Evolutionary conservation across 352 stramenopile genomes (phyloP).

Genomic region (Aphanomyces invadans): DNA sequence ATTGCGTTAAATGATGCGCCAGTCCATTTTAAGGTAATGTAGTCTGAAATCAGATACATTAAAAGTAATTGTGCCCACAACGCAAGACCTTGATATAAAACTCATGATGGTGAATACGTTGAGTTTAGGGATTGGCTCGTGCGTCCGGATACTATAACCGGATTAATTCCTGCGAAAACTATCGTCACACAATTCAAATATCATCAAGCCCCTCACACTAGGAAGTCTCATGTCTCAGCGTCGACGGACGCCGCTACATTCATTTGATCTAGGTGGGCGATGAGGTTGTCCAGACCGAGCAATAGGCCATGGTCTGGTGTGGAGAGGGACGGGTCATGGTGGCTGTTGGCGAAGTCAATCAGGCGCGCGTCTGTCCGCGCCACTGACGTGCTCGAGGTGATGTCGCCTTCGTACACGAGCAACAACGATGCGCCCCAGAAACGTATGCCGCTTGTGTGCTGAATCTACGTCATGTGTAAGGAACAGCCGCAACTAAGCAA

Average conservation of each 20-base stretch:
- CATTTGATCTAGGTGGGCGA: slow-evolving; percentile 30
- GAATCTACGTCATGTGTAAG: slow-evolving; percentile 25
- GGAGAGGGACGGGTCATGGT: slow-evolving; percentile 46
- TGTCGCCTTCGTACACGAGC: slow-evolving; percentile 66
- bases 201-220: not conserved
- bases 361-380: slow-evolving; percentile 46
- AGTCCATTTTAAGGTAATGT: not conserved
- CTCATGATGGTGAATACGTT: not conserved
- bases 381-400: not conserved
- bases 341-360: slow-evolving; percentile 74
- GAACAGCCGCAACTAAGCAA: not conserved
- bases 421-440: slow-evolving; percentile 72
- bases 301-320: slow-evolving; percentile 56
- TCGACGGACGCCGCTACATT: not conserved
- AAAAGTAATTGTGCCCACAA: too few species aligned
- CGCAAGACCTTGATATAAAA: too few species aligned
- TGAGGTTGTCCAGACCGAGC: slow-evolving; percentile 58
- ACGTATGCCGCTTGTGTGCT: slow-evolving; percentile 42
- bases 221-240: not conserved
- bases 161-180: not conserved
- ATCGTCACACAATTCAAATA: not conserved
- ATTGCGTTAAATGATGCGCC: not conserved
- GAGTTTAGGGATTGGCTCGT: not conserved
- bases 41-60: too few species aligned
- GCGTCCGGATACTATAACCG: too few species aligned